Evolutionary conservation across 169 alveolate genomes (phyloP).

Genomic region (Cryptosporidium andersoni): DNA sequence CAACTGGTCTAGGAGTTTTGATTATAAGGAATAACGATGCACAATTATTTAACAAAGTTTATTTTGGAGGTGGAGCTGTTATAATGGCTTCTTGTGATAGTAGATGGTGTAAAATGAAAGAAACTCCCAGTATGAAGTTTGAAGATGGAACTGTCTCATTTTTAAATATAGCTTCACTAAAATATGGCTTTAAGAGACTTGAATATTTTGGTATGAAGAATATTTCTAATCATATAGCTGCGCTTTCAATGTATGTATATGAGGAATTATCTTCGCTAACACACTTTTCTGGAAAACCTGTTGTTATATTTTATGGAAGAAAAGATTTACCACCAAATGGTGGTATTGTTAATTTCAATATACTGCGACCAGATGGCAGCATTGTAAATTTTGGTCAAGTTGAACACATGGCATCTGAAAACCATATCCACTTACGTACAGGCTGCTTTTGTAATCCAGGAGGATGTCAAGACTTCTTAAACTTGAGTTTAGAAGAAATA

Average conservation of each 20-base stretch:
- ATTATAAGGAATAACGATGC: slow-evolving; percentile 44
- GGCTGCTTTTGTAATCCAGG: slow-evolving; percentile 81
- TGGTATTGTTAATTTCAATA: slow-evolving; percentile 73
- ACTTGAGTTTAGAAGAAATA: slow-evolving; percentile 72
- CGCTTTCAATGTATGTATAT: slow-evolving; percentile 59
- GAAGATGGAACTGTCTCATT: slow-evolving; percentile 77
- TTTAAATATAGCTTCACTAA: slow-evolving; percentile 73
- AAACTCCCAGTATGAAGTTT: slow-evolving; percentile 52
- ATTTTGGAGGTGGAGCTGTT: slow-evolving; percentile 79
- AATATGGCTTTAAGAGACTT: slow-evolving; percentile 68
- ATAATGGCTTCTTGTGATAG: slow-evolving; percentile 72
- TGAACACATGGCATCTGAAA: slow-evolving; percentile 72
- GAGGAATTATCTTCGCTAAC: slow-evolving; percentile 10
- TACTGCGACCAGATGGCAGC: slow-evolving; percentile 73
- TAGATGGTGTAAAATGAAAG: slow-evolving; percentile 73
- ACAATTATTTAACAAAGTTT: slow-evolving; percentile 61
- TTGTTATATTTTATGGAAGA: slow-evolving; percentile 51
- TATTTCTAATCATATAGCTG: slow-evolving; percentile 71
- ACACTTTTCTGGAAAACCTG: slow-evolving; percentile 60
- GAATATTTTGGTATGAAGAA: slow-evolving; percentile 72
- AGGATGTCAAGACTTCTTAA: slow-evolving; percentile 75
- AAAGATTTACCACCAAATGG: slow-evolving; percentile 47
- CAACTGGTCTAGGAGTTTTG: slow-evolving; percentile 78
- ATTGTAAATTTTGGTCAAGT: slow-evolving; percentile 71
- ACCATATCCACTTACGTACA: slow-evolving; percentile 73